Conservation (phyloP, 2,329 filamentous ascomycete genomes). For the Alternaria angustiovoidea region DNA sequence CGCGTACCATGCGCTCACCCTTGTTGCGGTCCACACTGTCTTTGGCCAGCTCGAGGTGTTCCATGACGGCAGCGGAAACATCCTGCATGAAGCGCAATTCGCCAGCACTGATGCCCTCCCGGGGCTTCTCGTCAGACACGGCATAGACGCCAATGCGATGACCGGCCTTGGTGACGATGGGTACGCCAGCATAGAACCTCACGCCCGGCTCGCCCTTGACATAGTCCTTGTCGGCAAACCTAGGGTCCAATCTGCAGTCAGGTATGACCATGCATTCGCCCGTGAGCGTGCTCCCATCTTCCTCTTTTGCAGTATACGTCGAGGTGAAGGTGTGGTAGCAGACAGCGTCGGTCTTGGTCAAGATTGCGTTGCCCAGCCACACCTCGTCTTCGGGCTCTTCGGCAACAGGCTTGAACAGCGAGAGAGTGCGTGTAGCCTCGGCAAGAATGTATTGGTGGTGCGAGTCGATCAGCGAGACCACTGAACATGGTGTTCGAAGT, state of each 20-base stretch:
- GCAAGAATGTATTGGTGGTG: conserved; percentile 50
- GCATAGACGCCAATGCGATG: conserved; percentile 44
- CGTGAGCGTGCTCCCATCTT: conserved; percentile 25
- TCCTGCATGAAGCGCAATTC: conserved; percentile 44
- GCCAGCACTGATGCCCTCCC: conserved; percentile 31
- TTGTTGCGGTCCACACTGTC: conserved; percentile 36
- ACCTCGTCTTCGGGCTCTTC: conserved; percentile 35
- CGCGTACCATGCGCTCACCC: conserved; percentile 45
- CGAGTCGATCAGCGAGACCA: conserved; percentile 51
- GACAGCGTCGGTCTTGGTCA: conserved; percentile 39
- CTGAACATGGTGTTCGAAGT: too few species aligned
- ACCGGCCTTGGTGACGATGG: conserved; percentile 40
- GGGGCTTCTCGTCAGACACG: conserved; percentile 42
- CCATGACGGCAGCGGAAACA: conserved; percentile 42
- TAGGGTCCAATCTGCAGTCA: conserved; percentile 35
- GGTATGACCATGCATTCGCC: conserved; percentile 38
- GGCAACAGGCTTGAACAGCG: conserved; percentile 38
- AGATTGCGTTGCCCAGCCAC: conserved; percentile 44
- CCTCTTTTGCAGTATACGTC: conserved; percentile 31
- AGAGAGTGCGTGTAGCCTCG: conserved; percentile 49
- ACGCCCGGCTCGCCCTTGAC: conserved; percentile 38
- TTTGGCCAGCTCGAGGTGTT: conserved; percentile 42
- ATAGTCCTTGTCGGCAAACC: conserved; percentile 36
- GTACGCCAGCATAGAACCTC: conserved; percentile 46
- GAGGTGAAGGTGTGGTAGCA: conserved; percentile 41